Evolutionary conservation across 345 rosid species (phyloP).

Genomic region (rapeseed (Brassica napus)): Da-Ae NC_063439.1:5562001-5562500

Average conservation of each 20-base stretch:
- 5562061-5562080: no score
- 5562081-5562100: neutral
- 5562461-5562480: slow-evolving; percentile 7
- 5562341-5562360: neutral
- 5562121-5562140: neutral
- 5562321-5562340: no score
- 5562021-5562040: no score
- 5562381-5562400: neutral
- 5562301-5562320: neutral
- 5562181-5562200: neutral
- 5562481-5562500: slow-evolving; percentile 16
- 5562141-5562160: neutral
- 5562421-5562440: neutral
- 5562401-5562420: neutral
- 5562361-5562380: neutral
- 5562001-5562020: no score
- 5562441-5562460: neutral
- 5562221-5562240: slow-evolving; percentile 17
- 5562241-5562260: neutral
- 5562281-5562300: neutral
- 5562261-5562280: slow-evolving; percentile 16
- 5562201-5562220: neutral
- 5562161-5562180: neutral
- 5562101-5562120: neutral
- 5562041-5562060: no score